These are phyloP conservation scores for Firmiana major DNA, from an alignment of 345 rosid genomes.

Conservation along the genomic window DNA sequence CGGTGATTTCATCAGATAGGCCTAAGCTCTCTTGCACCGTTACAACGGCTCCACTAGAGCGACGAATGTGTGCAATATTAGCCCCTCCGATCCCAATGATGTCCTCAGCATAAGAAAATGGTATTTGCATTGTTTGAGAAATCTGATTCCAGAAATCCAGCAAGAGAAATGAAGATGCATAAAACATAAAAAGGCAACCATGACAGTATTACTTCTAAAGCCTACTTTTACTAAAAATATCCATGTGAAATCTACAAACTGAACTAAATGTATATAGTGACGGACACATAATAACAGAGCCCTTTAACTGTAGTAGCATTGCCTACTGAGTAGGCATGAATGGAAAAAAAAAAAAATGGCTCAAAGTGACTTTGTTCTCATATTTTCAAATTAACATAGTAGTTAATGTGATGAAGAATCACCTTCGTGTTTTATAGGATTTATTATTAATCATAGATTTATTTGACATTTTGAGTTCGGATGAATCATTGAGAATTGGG, in stretches of 20 bases:
- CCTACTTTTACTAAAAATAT: too few relatives aligned
- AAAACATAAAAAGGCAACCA: background rate
- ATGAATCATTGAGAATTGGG: background rate
- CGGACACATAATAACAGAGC: too few relatives aligned
- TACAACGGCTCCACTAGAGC: conserved; percentile 65
- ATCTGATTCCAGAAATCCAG: conserved; percentile 33
- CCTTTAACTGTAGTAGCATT: too few relatives aligned
- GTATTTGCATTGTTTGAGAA: conserved; percentile 80
- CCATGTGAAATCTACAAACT: too few relatives aligned
- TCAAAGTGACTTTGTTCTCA: background rate
- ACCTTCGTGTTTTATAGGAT: background rate
- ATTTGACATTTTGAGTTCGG: background rate
- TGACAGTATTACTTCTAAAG: too few relatives aligned
- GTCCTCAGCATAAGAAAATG: conserved; percentile 75
- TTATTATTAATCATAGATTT: background rate
- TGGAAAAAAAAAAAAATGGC: too few relatives aligned
- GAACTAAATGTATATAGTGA: too few relatives aligned
- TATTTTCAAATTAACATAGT: too few relatives aligned
- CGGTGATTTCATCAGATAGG: conserved; percentile 65
- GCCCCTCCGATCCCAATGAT: conserved; percentile 75
- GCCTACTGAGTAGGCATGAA: too few relatives aligned
- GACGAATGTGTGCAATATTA: conserved; percentile 70
- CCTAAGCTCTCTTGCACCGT: conserved; percentile 67
- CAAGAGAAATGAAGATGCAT: background rate
- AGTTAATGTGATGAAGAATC: background rate